A percentile compares a stretch with the other conserved stretches of the same genome.
These are phyloP conservation scores for Trichoderma cornu-damae DNA, from an alignment of 2,329 filamentous ascomycete genomes.

Conservation along the genomic window DNA sequence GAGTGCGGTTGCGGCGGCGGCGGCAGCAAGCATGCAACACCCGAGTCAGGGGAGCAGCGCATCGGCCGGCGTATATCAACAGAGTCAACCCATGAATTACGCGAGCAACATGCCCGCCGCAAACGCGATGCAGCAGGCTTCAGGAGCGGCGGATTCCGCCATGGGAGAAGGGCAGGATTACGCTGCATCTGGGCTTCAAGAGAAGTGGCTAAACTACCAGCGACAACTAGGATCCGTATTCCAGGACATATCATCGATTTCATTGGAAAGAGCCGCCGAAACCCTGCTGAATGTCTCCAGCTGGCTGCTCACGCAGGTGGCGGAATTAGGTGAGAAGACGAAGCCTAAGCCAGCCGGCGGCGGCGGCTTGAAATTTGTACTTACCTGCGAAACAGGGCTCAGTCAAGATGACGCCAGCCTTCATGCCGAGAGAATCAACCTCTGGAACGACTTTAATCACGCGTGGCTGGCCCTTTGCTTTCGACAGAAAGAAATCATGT, in stretches of 20 bases:
- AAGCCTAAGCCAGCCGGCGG: neutral
- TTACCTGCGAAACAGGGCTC: conserved; percentile 56
- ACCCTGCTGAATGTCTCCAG: conserved; percentile 49
- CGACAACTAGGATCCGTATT: conserved; percentile 62
- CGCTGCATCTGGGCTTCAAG: conserved; percentile 53
- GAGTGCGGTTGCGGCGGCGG: conserved; percentile 53
- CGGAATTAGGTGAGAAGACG: conserved; percentile 51
- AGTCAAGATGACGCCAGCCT: conserved; percentile 74
- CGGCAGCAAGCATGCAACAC: conserved; percentile 51
- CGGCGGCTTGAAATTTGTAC: conserved; percentile 17
- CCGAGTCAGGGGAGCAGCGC: conserved; percentile 44
- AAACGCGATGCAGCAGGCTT: conserved; percentile 40
- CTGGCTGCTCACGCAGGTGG: conserved; percentile 52
- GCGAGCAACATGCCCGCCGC: conserved; percentile 43
- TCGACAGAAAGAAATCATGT: conserved; percentile 72
- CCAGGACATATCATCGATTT: conserved; percentile 57
- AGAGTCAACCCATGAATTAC: conserved; percentile 53
- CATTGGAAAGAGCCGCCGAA: conserved; percentile 47
- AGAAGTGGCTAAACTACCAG: conserved; percentile 64
- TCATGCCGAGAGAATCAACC: conserved; percentile 68
- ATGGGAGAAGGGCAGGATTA: conserved; percentile 55
- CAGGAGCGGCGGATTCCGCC: conserved; percentile 38
- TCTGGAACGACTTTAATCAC: conserved; percentile 94
- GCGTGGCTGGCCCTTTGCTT: conserved; percentile 83
- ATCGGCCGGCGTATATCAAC: conserved; percentile 61